Base-by-base conservation (phyloP, 371 early-diverging fungal species). In the Actinomortierella wolfii region DNA sequence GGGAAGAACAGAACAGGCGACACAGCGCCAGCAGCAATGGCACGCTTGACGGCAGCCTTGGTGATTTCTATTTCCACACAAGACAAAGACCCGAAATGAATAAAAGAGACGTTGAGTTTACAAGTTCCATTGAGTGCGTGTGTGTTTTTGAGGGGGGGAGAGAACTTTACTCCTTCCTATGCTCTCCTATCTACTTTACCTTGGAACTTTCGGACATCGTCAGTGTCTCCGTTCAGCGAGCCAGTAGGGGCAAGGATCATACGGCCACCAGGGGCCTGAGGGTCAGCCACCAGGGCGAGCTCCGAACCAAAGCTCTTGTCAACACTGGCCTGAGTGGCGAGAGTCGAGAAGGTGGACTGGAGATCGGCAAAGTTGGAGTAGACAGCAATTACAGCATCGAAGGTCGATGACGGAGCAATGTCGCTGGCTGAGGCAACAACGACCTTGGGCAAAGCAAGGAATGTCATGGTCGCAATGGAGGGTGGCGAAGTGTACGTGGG, bases 201-300 rank as follows among this genome's bases (percentile, higher is more conserved):
- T 62, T 78, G 77, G 75, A 82, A 87, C 55, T 88, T 88, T 66
- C 95, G 86, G 24, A 88, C 93, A 76, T 94, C 95, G 71, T 93
- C 95, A 48, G 86, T 83, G 67, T 94, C 94, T 49, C 84, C 85
- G 53, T 69, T 61, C 2, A 93, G 58, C 15, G 88, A 81, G 20
- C 91, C 93, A 20, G 86, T 88, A 20, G 93, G 92, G 6, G 88
- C 86, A 39, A 92, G 66, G 18, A 94, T 71, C 21, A 93, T 67
- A 34, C 89, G 86, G 8, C 83, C 78, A 21, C 83, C 83, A 39
- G 87, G 84, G 20, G 64, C 78, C 21, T 67, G 51, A 43, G 65
- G 66, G 51, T 79, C 78, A 24, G 71, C 54, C 9, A 78, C 45
- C 13, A 78, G 14, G 43, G 65, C 44, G 17, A 69, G 44, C 20